Evolutionary conservation across 257 asterid species (phyloP), one percentile per base, ranked within the genome.

Genomic region (Ocimum tenuiflorum): DNA sequence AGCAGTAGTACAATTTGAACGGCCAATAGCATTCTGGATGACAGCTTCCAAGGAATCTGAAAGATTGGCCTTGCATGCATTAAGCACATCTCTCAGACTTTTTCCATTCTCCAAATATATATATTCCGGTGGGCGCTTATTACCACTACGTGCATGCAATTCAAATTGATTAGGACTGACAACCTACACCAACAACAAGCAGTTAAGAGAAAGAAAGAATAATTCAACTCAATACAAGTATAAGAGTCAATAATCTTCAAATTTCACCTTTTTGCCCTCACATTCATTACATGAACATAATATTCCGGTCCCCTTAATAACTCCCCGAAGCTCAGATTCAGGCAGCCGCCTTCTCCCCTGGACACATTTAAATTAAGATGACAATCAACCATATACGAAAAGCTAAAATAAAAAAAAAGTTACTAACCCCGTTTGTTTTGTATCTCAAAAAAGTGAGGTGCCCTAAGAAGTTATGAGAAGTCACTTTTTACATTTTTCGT

Each of bases 91-190:
- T 57, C 86, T 76, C 6, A 91, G 85, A 46, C 77, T 75, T 63
- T 77, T 89, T 39, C 98, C 96, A 53, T 89, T 91, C 42, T 84
- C 87, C 83, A 91, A 75, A 79, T 73, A 82, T 10, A 87, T 85
- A 64, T 82, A 87, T 38, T 91, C 96, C 17, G 95, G 82, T 43
- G 96, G 96, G 19, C 88, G 87, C 73, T 84, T 91, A 79, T 83
- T 84, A 53, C 79, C 75, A 75, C 98, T 87, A 48, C 71, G 80
- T 0, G 98, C 97, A 65, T 92, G 98, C 63, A 79, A 24, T 69
- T 94, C 99, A 73, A 90, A 94, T 53, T 80, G 81, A 69, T 79
- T 80, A n/a, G 97, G 97, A 9, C 90, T 83, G 68, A 90, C 75
- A 60, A 81, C 86, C 99, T 94, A 69, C 67, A 80, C 41, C 24